These are phyloP conservation scores for Mortierella sp. DNA, from an alignment of 371 early-diverging fungal species.

Conservation along the genomic window DNA sequence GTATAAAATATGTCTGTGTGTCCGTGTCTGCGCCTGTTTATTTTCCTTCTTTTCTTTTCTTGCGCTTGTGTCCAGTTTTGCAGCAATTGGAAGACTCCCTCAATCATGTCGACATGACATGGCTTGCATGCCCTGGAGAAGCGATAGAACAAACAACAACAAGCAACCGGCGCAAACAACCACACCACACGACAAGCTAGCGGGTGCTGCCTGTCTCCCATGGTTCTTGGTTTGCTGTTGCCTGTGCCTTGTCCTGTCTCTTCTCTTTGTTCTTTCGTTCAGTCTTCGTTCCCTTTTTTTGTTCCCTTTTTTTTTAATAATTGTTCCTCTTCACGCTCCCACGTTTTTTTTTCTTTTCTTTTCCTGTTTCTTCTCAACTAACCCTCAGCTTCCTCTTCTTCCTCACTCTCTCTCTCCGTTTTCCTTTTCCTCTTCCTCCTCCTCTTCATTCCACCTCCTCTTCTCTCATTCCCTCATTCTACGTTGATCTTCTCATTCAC, in stretches of 20 bases:
- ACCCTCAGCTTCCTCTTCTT: neutral
- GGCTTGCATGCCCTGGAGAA: too few relatives aligned
- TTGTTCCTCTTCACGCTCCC: constrained; percentile 5
- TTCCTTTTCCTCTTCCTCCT: neutral
- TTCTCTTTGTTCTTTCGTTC: neutral
- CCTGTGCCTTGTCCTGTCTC: neutral
- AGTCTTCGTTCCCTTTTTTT: neutral
- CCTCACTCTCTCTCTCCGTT: neutral
- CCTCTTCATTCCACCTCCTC: neutral
- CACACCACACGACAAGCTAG: neutral
- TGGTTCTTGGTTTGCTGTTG: neutral
- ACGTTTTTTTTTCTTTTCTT: constrained; percentile 1
- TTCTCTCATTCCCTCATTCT: neutral
- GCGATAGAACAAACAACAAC: neutral
- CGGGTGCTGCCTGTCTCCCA: neutral
- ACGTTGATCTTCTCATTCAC: constrained; percentile 2
- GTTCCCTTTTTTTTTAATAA: neutral
- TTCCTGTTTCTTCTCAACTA: too few relatives aligned
- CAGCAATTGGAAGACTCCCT: too few relatives aligned
- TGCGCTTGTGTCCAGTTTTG: too few relatives aligned
- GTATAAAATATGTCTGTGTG: too few relatives aligned
- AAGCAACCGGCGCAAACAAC: neutral
- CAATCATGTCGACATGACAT: too few relatives aligned
- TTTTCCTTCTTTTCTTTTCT: neutral
- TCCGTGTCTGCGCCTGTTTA: neutral